phyloP scores from a whole-genome alignment of 768 basidiomycete genomes.

The Boletus pseudopeckii region DNA sequence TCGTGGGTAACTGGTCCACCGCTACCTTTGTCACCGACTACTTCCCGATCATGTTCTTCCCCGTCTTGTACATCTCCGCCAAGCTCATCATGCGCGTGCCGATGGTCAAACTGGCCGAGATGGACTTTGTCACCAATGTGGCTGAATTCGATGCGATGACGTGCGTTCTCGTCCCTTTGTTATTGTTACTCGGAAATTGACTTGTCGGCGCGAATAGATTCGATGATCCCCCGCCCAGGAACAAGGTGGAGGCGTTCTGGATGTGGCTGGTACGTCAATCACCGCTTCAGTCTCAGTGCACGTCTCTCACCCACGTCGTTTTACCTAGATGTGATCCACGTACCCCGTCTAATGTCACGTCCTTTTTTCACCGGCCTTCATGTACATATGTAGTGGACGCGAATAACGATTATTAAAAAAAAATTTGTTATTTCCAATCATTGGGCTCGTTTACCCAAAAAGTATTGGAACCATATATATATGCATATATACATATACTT shows the following conservation, averaged over 20 bases:
- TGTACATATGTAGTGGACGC: no score
- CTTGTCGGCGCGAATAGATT: conserved; percentile 19
- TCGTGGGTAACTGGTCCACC: conserved; percentile 36
- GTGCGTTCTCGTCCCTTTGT: conserved; percentile 5
- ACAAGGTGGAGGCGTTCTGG: conserved; percentile 26
- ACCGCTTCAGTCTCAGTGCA: no score
- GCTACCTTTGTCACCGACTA: conserved; percentile 43
- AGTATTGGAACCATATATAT: no score
- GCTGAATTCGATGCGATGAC: conserved; percentile 30
- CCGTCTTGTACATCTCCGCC: conserved; percentile 39
- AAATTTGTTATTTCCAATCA: no score
- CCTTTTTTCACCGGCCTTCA: no score
- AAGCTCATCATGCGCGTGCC: conserved; percentile 15
- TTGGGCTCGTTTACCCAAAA: no score
- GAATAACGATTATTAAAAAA: no score
- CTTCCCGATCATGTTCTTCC: conserved; percentile 42
- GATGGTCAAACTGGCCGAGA: conserved; percentile 9
- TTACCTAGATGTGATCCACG: conserved; percentile 6
- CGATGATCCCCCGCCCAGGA: conserved; percentile 29
- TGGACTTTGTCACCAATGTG: conserved; percentile 27
- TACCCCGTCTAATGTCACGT: no score
- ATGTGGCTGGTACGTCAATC: conserved; percentile 23
- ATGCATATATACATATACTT: no score
- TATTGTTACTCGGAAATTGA: no score
- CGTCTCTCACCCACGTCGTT: neutral